phyloP scores from a whole-genome alignment of 768 basidiomycete genomes.

The Stropharia rugosoannulata region DNA sequence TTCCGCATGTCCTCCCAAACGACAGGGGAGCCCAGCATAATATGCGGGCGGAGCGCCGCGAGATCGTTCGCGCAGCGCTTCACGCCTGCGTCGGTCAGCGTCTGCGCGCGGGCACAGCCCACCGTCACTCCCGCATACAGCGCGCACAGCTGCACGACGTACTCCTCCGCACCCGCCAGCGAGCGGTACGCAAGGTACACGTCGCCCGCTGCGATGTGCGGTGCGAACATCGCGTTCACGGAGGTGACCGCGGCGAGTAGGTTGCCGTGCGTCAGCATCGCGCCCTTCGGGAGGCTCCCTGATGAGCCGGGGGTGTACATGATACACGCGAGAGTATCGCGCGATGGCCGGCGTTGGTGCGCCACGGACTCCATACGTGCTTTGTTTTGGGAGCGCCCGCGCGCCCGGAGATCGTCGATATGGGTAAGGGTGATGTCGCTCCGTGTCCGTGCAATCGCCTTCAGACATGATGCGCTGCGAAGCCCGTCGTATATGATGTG shows the following conservation, averaged over 20 bases:
- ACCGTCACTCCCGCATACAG: constrained; percentile 65
- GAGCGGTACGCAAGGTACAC: constrained; percentile 82
- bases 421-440: constrained; percentile 52
- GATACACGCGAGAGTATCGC: constrained; percentile 37
- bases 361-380: constrained; percentile 21
- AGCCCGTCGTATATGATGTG: constrained; percentile 79
- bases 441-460: constrained; percentile 46
- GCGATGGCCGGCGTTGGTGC: constrained; percentile 33
- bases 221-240: constrained; percentile 59
- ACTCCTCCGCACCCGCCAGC: constrained; percentile 88
- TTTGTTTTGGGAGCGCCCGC: constrained; percentile 44
- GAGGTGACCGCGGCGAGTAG: constrained; percentile 76
- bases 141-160: constrained; percentile 75
- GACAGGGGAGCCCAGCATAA: constrained; percentile 87
- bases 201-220: constrained; percentile 49
- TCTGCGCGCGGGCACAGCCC: constrained; percentile 86
- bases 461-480: constrained; percentile 40
- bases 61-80: constrained; percentile 77
- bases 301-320: constrained; percentile 77
- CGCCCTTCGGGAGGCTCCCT: constrained; percentile 80
- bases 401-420: constrained; percentile 61
- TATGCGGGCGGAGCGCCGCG: constrained; percentile 65
- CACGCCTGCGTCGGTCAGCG: constrained; percentile 81
- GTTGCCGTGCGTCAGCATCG: constrained; percentile 78
- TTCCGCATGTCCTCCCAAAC: constrained; percentile 93